phyloP scores from a whole-genome alignment of 495 filamentous ascomycete species.

The Daldinia decipiens region DNA sequence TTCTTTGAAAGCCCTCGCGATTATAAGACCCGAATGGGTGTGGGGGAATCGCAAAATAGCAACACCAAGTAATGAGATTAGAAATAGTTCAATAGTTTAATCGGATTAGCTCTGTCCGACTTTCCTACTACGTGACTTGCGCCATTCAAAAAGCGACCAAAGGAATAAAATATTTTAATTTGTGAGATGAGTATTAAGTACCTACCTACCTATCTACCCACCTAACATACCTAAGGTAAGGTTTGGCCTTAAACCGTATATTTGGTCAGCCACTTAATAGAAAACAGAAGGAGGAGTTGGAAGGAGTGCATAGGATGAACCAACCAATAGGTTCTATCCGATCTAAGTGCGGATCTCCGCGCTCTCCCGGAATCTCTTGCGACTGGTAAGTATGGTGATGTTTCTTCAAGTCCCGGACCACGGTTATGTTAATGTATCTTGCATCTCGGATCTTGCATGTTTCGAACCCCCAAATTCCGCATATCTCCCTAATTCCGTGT shows the following conservation, averaged over 20 bases:
- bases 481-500: not conserved
- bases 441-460: constrained; percentile 7
- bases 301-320: constrained; percentile 1
- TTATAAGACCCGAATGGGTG: constrained; percentile 76
- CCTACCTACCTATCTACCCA: no score
- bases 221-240: no score
- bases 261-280: constrained; percentile 4
- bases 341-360: constrained; percentile 3
- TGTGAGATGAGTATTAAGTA: not conserved
- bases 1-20: constrained; percentile 82
- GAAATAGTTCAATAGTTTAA: constrained; percentile 5
- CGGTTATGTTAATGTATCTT: not conserved
- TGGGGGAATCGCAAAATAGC: constrained; percentile 48
- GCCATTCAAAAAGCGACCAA: not conserved
- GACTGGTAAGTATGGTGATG: not conserved
- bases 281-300: constrained; percentile 22
- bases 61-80: constrained; percentile 38
- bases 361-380: not conserved
- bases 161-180: not conserved
- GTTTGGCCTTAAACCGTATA: constrained; percentile 6
- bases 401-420: not conserved
- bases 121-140: not conserved
- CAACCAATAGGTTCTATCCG: not conserved
- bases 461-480: not conserved
- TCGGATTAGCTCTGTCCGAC: not conserved